Percentiles rank a stretch among this genome's conserved stretches.
Conservation (phyloP, 306 rosid genomes). For the Glycyrrhiza uralensis region DNA sequence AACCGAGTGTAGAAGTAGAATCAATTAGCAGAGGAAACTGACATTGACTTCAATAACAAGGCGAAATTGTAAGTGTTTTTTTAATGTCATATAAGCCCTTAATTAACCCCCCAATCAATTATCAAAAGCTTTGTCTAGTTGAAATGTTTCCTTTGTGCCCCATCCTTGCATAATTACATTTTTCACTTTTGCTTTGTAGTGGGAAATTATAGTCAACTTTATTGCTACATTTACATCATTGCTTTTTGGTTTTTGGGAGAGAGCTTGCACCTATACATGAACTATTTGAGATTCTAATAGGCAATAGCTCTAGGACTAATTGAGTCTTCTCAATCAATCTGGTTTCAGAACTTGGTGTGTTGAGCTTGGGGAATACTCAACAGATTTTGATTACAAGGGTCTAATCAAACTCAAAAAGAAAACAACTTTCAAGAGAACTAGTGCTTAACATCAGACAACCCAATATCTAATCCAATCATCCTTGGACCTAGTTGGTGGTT, state of each 20-base stretch:
- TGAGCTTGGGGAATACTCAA: slow-evolving; percentile 21
- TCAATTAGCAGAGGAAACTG: neutral
- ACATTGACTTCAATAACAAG: slow-evolving; percentile 45
- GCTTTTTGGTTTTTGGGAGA: slow-evolving; percentile 52
- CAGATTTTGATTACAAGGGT: slow-evolving; percentile 42
- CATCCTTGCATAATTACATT: slow-evolving; percentile 57
- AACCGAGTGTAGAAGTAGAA: slow-evolving; percentile 15
- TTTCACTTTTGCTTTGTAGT: slow-evolving; percentile 73
- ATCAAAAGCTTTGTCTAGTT: slow-evolving; percentile 64
- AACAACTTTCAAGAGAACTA: neutral
- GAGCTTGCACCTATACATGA: slow-evolving; percentile 46
- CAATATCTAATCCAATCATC: slow-evolving; percentile 35
- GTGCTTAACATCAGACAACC: slow-evolving; percentile 26
- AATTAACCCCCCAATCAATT: slow-evolving; percentile 41
- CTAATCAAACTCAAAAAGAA: slow-evolving; percentile 44
- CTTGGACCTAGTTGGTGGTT: slow-evolving; percentile 16
- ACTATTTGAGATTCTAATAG: slow-evolving; percentile 49
- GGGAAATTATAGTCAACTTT: slow-evolving; percentile 76
- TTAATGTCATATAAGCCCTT: slow-evolving; percentile 22
- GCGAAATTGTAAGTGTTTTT: slow-evolving; percentile 22
- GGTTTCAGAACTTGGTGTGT: slow-evolving; percentile 26
- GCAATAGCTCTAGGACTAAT: slow-evolving; percentile 18
- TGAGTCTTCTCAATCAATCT: slow-evolving; percentile 42
- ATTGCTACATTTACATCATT: slow-evolving; percentile 55
- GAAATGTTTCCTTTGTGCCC: slow-evolving; percentile 63